Evolutionary conservation across 1,139 yeast species (phyloP).

Genomic region (Hyphopichia pseudoburtonii): DNA sequence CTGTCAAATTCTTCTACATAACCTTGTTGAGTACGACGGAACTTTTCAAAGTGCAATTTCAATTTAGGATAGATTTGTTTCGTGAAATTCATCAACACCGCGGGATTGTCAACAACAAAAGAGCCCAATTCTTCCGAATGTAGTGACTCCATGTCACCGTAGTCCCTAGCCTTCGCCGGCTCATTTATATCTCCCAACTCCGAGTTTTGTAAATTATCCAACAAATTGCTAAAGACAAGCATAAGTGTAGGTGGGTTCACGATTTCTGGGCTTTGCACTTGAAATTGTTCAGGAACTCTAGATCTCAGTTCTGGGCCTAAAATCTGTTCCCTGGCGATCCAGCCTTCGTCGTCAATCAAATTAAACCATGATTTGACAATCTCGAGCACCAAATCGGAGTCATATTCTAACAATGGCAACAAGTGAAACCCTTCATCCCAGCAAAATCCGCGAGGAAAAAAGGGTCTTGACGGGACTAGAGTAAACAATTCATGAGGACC

Average conservation of each 20-base stretch:
- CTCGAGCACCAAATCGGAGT: constrained; percentile 79
- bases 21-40: constrained; percentile 79
- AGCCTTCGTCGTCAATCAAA: constrained; percentile 84
- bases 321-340: constrained; percentile 96
- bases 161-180: constrained; percentile 21
- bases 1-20: constrained; percentile 72
- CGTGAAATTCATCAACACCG: constrained; percentile 62
- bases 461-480: constrained; percentile 88
- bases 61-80: constrained; percentile 72
- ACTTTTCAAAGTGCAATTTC: constrained; percentile 80
- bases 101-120: constrained; percentile 58
- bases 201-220: constrained; percentile 39
- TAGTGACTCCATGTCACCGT: constrained; percentile 9
- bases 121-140: constrained; percentile 38
- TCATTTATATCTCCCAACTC: constrained; percentile 22
- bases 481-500: constrained; percentile 76
- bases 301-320: constrained; percentile 89
- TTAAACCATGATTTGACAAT: constrained; percentile 86
- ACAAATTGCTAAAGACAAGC: constrained; percentile 70
- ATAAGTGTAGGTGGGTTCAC: constrained; percentile 96
- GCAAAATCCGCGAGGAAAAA: constrained; percentile 94
- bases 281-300: constrained; percentile 84
- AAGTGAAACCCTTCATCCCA: constrained; percentile 99
- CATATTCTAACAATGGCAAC: constrained; percentile 78
- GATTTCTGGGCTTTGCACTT: constrained; percentile 81